Evolutionary conservation across 352 stramenopile species (phyloP), one percentile per base, ranked within the genome.

Genomic region (Pythium myriotylum): DNA sequence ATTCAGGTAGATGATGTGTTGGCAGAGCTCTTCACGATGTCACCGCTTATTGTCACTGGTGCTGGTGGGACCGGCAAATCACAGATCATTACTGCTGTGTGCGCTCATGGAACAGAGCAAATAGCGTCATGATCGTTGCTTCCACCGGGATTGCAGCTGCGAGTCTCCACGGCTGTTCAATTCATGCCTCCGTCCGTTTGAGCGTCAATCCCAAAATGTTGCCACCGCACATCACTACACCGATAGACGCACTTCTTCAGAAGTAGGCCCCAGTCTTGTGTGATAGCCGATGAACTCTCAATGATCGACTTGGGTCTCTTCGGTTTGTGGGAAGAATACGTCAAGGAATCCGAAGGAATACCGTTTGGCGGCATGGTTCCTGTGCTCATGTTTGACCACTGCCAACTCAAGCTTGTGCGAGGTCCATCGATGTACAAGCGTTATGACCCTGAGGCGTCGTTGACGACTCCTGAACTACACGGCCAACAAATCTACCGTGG

Each of bases 221-320:
- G 45, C 0, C 22, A 68, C 1, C 67, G 9, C 32, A 58, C 16
- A 39, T 68, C 4, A 1, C 12, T 13, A 22, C 51, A 6, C 65
- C 67, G 32, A 48, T 16, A 7, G 58, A 68, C 10, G 24, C 46
- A 0, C 2, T 70, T 4, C 47, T 66, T 0, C 26, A 23, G 1
- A 29, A 54, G 20, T 72, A 62, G 62, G 59, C 59, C 2, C 62
- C 62, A 1, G 45, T 67, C 0, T 8, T 64, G 54, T 20, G 42
- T 72, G 0, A 53, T 75, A 14, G 68, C 50, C 0, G 68, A 75
- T 26, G 68, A 75, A 35, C 4, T 72, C 2, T 72, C 59, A 0
- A 71, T 75, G 62, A 49, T 50, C 14, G 55, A 69, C 33, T 22
- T 75, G 3, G 45, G 20, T 2, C 62, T 71, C 22, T 67, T 74